Conservation (phyloP, 2,329 filamentous ascomycete species). For the Cladosporium sp. region DNA sequence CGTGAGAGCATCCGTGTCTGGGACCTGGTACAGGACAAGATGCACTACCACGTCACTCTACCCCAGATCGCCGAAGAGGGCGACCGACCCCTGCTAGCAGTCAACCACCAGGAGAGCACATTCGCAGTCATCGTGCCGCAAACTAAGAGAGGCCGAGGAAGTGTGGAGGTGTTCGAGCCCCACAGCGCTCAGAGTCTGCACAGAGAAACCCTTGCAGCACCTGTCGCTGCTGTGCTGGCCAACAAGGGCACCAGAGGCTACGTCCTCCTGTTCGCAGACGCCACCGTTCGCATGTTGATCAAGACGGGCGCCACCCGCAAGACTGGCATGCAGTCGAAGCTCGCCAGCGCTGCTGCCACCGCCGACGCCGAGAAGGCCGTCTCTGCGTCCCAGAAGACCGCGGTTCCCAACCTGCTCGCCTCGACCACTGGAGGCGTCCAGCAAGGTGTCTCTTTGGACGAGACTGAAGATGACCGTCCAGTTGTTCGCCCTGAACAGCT, state of each 20-base stretch:
- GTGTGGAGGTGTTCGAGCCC: conserved; percentile 67
- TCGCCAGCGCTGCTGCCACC: conserved; percentile 17
- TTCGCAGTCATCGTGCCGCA: conserved; percentile 43
- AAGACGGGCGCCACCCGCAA: conserved; percentile 17
- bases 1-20: conserved; percentile 73
- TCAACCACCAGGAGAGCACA: conserved; percentile 59
- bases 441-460: conserved; percentile 33
- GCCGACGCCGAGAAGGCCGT: conserved; percentile 10
- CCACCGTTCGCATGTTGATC: conserved; percentile 62
- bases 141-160: conserved; percentile 34
- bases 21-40: conserved; percentile 77
- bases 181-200: conserved; percentile 60
- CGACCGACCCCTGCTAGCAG: conserved; percentile 55
- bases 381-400: conserved; percentile 35
- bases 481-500: conserved; percentile 70
- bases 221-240: conserved; percentile 66
- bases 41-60: conserved; percentile 67
- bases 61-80: conserved; percentile 24
- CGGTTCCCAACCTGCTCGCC: conserved; percentile 30
- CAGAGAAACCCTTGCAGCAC: conserved; percentile 43
- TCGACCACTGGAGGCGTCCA: conserved; percentile 18
- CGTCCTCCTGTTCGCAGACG: conserved; percentile 72
- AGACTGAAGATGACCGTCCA: conserved; percentile 54
- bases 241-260: conserved; percentile 69
- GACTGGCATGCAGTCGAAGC: conserved; percentile 15